These are phyloP conservation scores for Hyphodiscus sp. DNA, from an alignment of 2,329 filamentous ascomycete genomes.

Conservation along the genomic window DNA sequence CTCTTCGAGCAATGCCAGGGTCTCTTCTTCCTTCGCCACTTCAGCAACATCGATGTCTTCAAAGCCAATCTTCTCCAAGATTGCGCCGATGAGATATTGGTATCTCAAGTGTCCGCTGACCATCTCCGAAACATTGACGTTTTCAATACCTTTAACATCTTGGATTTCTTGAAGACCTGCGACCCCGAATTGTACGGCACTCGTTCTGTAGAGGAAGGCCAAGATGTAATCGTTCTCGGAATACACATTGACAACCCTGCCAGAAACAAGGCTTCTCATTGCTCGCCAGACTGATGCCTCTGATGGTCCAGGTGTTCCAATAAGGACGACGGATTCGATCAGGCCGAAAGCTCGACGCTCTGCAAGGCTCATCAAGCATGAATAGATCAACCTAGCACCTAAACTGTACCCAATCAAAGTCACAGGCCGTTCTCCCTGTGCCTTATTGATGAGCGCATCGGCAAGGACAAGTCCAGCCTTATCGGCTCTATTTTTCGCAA, in stretches of 20 bases:
- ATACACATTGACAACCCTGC: slow-evolving; percentile 81
- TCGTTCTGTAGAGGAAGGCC: slow-evolving; percentile 79
- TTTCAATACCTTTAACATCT: slow-evolving; percentile 60
- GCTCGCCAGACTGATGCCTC: slow-evolving; percentile 66
- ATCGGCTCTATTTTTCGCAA: slow-evolving; percentile 69
- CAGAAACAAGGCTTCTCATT: slow-evolving; percentile 71
- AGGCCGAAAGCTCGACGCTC: slow-evolving; percentile 76
- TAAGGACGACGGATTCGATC: slow-evolving; percentile 74
- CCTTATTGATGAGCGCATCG: slow-evolving; percentile 73
- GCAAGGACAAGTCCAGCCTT: slow-evolving; percentile 76
- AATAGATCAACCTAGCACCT: slow-evolving; percentile 75
- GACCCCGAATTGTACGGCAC: slow-evolving; percentile 74
- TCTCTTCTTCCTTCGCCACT: slow-evolving; percentile 40
- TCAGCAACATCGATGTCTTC: slow-evolving; percentile 42
- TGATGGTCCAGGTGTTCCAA: slow-evolving; percentile 74
- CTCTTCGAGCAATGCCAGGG: slow-evolving; percentile 36
- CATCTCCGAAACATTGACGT: slow-evolving; percentile 52
- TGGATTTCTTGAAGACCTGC: slow-evolving; percentile 73
- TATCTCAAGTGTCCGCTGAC: slow-evolving; percentile 67
- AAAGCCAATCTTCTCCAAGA: slow-evolving; percentile 62
- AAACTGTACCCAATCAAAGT: slow-evolving; percentile 77
- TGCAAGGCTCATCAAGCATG: slow-evolving; percentile 70
- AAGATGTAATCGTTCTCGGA: slow-evolving; percentile 83
- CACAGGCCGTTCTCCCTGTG: slow-evolving; percentile 75
- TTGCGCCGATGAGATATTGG: slow-evolving; percentile 57